Evolutionary conservation across 1,284 basidiomycete genomes (phyloP).

Genomic region (Fomitiporia mediterranea): DNA sequence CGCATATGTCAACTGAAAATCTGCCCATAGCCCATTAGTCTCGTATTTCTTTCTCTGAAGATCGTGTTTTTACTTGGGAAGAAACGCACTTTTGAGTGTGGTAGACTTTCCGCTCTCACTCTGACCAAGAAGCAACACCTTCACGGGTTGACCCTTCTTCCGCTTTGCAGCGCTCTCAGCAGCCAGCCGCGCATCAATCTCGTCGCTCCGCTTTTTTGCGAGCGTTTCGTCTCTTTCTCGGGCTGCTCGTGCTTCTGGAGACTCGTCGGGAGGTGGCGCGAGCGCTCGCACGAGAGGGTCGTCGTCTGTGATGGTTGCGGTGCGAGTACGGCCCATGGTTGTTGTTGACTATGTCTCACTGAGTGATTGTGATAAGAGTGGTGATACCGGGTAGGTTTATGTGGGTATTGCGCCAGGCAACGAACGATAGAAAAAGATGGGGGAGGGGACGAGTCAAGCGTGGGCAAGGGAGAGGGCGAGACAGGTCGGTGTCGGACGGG

Average conservation of each 20-base stretch:
- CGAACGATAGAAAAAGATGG: no score
- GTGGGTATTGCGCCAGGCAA: no score
- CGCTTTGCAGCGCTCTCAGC: slow-evolving; percentile 40
- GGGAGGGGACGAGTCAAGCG: no score
- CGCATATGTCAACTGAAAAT: slow-evolving; percentile 70
- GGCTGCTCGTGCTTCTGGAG: slow-evolving; percentile 25
- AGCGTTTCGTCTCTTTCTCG: slow-evolving; percentile 45
- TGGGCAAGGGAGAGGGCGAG: no score
- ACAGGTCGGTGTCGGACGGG: no score
- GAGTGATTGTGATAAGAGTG: no score
- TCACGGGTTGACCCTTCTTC: slow-evolving; percentile 43
- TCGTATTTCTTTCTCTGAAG: neutral
- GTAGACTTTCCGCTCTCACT: slow-evolving; percentile 58
- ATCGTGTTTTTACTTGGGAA: no score
- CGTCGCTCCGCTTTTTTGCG: slow-evolving; percentile 48
- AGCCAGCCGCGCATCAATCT: slow-evolving; percentile 52
- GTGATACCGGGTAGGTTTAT: no score
- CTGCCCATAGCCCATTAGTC: slow-evolving; percentile 30
- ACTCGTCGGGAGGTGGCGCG: slow-evolving; percentile 16
- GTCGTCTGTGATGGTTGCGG: neutral
- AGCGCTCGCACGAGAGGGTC: slow-evolving; percentile 15
- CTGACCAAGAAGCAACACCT: slow-evolving; percentile 56
- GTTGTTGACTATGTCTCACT: no score
- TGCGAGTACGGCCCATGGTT: neutral
- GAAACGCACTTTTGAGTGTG: slow-evolving; percentile 43